These are phyloP conservation scores for Batkoa obscura DNA, from an alignment of 371 early-diverging fungal species.

Conservation along the genomic window DNA sequence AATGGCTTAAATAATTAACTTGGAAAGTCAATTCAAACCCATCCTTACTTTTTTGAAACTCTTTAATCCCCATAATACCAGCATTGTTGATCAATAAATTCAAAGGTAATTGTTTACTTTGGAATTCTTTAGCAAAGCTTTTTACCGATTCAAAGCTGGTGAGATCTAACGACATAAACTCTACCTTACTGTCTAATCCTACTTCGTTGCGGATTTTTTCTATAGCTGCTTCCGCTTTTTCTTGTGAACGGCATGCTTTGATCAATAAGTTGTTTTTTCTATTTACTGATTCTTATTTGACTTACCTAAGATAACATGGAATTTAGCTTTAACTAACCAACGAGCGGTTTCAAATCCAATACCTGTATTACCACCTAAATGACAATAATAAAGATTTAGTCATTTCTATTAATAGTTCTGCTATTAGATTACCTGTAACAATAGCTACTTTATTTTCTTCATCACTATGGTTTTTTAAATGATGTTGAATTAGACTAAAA, in stretches of 20 bases:
- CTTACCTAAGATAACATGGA: slow-evolving; percentile 1
- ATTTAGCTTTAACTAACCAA: neutral
- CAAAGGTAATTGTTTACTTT: neutral
- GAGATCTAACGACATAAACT: slow-evolving; percentile 10
- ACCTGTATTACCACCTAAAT: slow-evolving; percentile 3
- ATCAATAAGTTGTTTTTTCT: neutral
- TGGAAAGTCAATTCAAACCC: neutral
- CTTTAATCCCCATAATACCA: neutral
- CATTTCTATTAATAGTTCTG: no score
- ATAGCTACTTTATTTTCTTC: neutral
- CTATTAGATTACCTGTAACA: slow-evolving; percentile 2
- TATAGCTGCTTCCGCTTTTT: slow-evolving; percentile 8
- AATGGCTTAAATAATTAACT: neutral
- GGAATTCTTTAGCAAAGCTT: neutral
- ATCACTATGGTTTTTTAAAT: neutral
- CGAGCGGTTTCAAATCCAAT: neutral
- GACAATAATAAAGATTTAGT: neutral
- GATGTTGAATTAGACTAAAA: no score
- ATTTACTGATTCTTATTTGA: neutral
- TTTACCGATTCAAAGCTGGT: slow-evolving; percentile 4
- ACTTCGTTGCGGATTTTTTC: slow-evolving; percentile 7
- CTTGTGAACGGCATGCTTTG: slow-evolving; percentile 7
- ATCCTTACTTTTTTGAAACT: neutral
- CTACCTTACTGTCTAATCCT: slow-evolving; percentile 14
- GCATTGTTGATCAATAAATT: slow-evolving; percentile 1